Conservation (phyloP, 331 rosid species). For the Erythrophleum ivorense region DNA sequence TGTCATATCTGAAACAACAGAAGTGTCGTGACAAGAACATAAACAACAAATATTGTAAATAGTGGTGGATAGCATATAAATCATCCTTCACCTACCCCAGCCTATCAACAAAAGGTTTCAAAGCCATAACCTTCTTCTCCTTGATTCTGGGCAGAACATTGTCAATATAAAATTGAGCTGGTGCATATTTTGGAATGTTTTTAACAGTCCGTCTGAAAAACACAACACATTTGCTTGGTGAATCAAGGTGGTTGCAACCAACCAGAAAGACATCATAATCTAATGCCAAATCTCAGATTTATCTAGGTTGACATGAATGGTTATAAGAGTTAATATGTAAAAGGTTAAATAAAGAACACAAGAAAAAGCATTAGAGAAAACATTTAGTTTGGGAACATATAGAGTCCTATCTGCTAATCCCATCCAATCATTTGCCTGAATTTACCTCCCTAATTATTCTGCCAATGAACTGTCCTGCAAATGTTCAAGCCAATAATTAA, state of each 20-base stretch:
- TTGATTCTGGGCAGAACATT: conserved; percentile 97
- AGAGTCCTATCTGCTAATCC: background rate
- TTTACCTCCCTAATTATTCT: background rate
- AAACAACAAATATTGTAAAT: conserved; percentile 27
- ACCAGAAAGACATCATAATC: conserved; percentile 11
- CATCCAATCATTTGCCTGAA: background rate
- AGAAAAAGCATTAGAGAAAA: conserved; percentile 26
- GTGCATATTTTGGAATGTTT: conserved; percentile 98
- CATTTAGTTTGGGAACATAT: conserved; percentile 11
- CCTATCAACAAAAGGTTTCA: conserved; percentile 98
- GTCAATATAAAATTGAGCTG: conserved; percentile 95
- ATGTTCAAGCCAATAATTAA: background rate
- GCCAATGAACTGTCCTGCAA: background rate
- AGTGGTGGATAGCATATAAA: conserved; percentile 22
- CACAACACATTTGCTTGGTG: conserved; percentile 40
- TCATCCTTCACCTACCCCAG: conserved; percentile 78
- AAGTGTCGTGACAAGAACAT: conserved; percentile 29
- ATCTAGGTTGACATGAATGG: conserved; percentile 28
- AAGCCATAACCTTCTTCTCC: conserved; percentile 99
- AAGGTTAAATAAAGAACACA: background rate
- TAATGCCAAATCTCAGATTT: conserved; percentile 19
- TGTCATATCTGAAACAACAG: conserved; percentile 84
- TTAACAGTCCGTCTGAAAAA: conserved; percentile 90
- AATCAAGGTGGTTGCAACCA: conserved; percentile 43
- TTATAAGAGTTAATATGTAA: conserved; percentile 11